These are phyloP conservation scores for Gastrodia elata DNA, from an alignment of 106 monocot species.

Conservation along the genomic window DNA sequence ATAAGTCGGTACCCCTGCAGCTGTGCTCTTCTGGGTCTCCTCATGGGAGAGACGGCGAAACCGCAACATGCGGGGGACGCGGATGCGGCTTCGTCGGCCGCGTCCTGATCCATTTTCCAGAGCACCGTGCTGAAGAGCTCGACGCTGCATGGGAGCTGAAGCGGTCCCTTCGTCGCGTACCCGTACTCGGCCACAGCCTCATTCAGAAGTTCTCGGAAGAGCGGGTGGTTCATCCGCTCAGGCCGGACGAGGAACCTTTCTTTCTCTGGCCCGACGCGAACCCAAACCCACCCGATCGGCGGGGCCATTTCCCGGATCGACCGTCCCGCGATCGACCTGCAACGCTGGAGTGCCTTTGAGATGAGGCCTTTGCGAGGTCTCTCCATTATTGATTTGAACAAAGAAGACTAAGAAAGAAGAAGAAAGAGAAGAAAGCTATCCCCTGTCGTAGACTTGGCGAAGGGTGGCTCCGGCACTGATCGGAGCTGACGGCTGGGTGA, in stretches of 20 bases:
- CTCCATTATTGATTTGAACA: not conserved
- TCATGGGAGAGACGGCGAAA: not conserved
- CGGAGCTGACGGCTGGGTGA: not conserved
- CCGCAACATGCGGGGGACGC: slow-evolving; percentile 10
- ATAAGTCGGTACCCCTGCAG: not conserved
- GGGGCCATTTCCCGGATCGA: not conserved
- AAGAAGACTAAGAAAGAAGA: too few relatives aligned
- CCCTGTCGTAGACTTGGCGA: slow-evolving; percentile 8
- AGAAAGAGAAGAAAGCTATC: not conserved
- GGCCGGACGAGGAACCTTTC: slow-evolving; percentile 45
- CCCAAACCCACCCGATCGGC: slow-evolving; percentile 36
- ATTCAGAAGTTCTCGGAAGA: slow-evolving; percentile 41
- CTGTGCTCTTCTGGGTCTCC: not conserved
- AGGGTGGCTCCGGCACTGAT: not conserved
- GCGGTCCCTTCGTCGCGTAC: slow-evolving; percentile 22
- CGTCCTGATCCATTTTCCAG: slow-evolving; percentile 39
- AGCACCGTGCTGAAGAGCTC: slow-evolving; percentile 27
- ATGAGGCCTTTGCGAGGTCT: not conserved
- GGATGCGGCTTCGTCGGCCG: not conserved
- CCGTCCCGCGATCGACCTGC: not conserved
- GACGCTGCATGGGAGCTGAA: slow-evolving; percentile 46
- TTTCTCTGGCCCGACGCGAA: slow-evolving; percentile 44
- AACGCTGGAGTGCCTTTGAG: not conserved
- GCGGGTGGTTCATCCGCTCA: slow-evolving; percentile 43
- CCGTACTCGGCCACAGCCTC: slow-evolving; percentile 58